Percentiles rank a stretch among this genome's conserved stretches.
Conservation (phyloP, 2,329 filamentous ascomycete genomes). For the Fusarium poae region DNA sequence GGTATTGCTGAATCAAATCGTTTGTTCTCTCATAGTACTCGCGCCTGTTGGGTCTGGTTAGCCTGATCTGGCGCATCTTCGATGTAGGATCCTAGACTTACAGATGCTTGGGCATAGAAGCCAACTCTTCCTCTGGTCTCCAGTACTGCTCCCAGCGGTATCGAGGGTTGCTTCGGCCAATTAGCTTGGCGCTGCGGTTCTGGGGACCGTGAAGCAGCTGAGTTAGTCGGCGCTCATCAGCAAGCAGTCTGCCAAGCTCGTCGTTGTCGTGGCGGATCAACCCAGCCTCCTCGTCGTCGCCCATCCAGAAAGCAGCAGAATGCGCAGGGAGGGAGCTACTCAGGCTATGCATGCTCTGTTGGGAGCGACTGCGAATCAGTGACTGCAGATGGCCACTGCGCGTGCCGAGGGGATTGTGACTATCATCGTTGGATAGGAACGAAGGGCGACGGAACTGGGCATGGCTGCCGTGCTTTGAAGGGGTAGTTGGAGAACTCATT, state of each 20-base stretch:
- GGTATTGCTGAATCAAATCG: constrained; percentile 87
- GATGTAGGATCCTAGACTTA: constrained; percentile 51
- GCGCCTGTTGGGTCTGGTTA: constrained; percentile 62
- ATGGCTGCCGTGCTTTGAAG: constrained; percentile 42
- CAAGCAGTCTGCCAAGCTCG: constrained; percentile 59
- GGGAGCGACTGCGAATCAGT: constrained; percentile 57
- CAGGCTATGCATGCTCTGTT: constrained; percentile 52
- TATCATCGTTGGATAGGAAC: constrained; percentile 52
- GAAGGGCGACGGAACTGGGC: constrained; percentile 50
- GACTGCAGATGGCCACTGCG: constrained; percentile 56
- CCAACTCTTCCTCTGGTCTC: constrained; percentile 82
- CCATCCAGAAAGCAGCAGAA: constrained; percentile 44
- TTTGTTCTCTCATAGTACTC: constrained; percentile 92
- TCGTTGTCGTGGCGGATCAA: constrained; percentile 56
- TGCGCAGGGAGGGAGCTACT: constrained; percentile 43
- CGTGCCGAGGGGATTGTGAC: constrained; percentile 53
- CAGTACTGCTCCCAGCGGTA: constrained; percentile 91
- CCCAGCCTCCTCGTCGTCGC: constrained; percentile 53
- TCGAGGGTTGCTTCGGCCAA: constrained; percentile 87
- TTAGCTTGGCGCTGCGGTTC: constrained; percentile 86
- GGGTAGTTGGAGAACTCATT: constrained; percentile 52
- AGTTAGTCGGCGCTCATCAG: constrained; percentile 70
- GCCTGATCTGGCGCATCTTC: neutral
- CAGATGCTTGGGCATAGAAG: constrained; percentile 78
- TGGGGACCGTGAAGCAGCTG: constrained; percentile 74